Conservation (phyloP, 2,329 filamentous ascomycete species). For the Chaetomium sp. region DNA sequence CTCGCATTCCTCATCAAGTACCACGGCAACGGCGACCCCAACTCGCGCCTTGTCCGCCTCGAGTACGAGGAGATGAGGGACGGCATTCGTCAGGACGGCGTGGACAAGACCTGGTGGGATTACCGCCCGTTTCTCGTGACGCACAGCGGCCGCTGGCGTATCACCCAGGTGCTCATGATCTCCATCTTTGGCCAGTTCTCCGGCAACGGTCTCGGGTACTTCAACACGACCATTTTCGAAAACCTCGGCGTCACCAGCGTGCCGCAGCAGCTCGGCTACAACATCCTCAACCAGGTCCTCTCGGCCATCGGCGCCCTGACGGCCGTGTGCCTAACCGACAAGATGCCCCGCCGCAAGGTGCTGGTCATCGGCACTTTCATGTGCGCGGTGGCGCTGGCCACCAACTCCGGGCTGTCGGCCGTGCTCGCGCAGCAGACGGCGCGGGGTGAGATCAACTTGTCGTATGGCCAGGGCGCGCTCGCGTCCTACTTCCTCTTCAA, state of each 20-base stretch:
- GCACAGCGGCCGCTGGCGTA: constrained; percentile 52
- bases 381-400: constrained; percentile 47
- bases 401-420: constrained; percentile 50
- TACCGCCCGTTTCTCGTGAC: constrained; percentile 50
- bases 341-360: constrained; percentile 51
- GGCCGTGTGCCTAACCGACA: constrained; percentile 48
- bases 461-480: constrained; percentile 48
- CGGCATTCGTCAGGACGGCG: constrained; percentile 48
- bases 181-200: constrained; percentile 55
- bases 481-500: constrained; percentile 55
- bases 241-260: constrained; percentile 44
- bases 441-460: constrained; percentile 38
- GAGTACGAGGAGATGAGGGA: constrained; percentile 49
- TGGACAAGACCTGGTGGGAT: constrained; percentile 52
- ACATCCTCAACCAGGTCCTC: constrained; percentile 51
- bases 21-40: constrained; percentile 47
- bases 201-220: constrained; percentile 54
- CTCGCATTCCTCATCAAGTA: constrained; percentile 47
- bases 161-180: constrained; percentile 53
- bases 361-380: constrained; percentile 48
- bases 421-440: constrained; percentile 38
- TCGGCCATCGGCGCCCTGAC: constrained; percentile 49
- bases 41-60: constrained; percentile 45
- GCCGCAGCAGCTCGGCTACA: constrained; percentile 48
- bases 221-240: constrained; percentile 52